These are phyloP conservation scores for Pseudogymnoascus sp. DNA, from an alignment of 2,329 filamentous ascomycete genomes.

Conservation along the genomic window DNA sequence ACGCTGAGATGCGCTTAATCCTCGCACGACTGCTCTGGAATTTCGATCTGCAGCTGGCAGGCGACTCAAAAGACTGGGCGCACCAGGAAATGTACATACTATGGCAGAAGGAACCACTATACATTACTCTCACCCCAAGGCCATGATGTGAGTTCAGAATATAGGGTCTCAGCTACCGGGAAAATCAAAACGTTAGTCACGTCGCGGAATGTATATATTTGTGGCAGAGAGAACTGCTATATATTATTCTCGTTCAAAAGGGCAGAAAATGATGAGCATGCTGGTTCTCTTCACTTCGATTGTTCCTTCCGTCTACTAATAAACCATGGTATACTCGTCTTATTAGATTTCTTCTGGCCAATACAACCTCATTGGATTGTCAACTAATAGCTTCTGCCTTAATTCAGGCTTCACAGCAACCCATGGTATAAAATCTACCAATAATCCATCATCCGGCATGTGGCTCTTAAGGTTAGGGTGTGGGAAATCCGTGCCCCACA, in stretches of 20 bases:
- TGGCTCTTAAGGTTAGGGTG: constrained; percentile 54
- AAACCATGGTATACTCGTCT: neutral
- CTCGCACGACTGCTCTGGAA: constrained; percentile 20
- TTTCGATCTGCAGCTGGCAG: constrained; percentile 17
- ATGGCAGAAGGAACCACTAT: constrained; percentile 11
- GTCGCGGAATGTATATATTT: no score
- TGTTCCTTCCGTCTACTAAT: no score
- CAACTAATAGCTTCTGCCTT: constrained; percentile 44
- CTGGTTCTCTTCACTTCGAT: no score
- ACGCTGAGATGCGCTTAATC: constrained; percentile 17
- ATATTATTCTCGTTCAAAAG: no score
- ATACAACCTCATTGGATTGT: constrained; percentile 52
- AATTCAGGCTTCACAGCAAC: neutral
- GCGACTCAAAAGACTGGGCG: neutral
- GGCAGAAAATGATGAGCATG: no score
- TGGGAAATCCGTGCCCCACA: constrained; percentile 33
- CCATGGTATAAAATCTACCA: constrained; percentile 51
- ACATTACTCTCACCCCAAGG: neutral
- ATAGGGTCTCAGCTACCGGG: neutral
- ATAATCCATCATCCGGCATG: constrained; percentile 56
- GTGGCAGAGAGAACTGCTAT: no score
- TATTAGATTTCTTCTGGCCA: constrained; percentile 44
- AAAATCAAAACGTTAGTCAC: no score
- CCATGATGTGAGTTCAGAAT: neutral
- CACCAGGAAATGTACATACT: neutral